A percentile compares a stretch with the other conserved stretches of the same genome.
Conservation (phyloP, 306 rosid species). For the Glycine tomentella region DNA sequence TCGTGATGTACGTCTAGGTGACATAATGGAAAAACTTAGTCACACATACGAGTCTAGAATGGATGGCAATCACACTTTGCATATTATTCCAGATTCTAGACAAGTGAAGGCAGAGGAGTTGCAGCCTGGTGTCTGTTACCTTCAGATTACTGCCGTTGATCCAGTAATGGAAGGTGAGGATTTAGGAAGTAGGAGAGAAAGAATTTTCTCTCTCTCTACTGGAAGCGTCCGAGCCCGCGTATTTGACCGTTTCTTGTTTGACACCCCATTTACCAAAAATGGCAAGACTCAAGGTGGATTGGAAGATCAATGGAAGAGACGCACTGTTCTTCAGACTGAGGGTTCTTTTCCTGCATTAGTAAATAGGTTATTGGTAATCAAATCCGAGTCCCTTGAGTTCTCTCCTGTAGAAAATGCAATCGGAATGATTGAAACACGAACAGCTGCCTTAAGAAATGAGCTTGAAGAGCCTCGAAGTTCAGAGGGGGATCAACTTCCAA, state of each 20-base stretch:
- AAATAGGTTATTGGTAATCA: constrained; percentile 83
- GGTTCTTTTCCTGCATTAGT: constrained; percentile 99
- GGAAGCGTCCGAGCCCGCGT: constrained; percentile 96
- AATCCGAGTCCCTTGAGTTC: constrained; percentile 95
- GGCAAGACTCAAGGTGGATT: constrained; percentile 97
- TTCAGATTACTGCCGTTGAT: constrained; percentile 97
- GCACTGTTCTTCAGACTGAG: constrained; percentile 92
- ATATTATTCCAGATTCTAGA: constrained; percentile 92
- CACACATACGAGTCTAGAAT: constrained; percentile 89
- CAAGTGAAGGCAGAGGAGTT: constrained; percentile 98
- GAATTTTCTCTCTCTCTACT: constrained; percentile 91
- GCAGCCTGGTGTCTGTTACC: constrained; percentile 94
- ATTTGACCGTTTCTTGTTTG: constrained; percentile 96
- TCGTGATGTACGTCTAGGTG: constrained; percentile 96
- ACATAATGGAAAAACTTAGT: constrained; percentile 99
- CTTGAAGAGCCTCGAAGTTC: constrained; percentile 99
- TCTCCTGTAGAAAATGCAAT: constrained; percentile 98
- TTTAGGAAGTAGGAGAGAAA: constrained; percentile 94
- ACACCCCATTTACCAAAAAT: constrained; percentile 95
- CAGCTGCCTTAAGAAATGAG: constrained; percentile 95
- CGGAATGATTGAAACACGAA: constrained; percentile 99
- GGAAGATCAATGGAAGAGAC: constrained; percentile 99
- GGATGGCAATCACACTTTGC: constrained; percentile 91
- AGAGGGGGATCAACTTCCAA: constrained; percentile 97
- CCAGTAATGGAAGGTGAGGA: constrained; percentile 98